A percentile compares a stretch with the other conserved stretches of the same genome.
These are phyloP conservation scores for Ocimum tenuiflorum DNA, from an alignment of 257 asterid species.

Conservation along the genomic window DNA sequence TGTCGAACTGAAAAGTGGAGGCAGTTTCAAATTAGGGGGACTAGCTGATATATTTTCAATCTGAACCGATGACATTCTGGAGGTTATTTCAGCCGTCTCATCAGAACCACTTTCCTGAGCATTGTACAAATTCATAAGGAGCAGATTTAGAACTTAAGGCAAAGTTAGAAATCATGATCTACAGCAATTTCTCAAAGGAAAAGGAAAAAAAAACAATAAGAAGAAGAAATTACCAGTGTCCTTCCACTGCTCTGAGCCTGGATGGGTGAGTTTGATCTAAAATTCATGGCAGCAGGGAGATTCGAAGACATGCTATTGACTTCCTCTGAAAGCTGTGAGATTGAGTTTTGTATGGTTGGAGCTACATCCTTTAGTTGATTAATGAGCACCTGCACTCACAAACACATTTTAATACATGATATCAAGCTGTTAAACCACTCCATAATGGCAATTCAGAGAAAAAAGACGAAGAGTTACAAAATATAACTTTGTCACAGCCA, in stretches of 20 bases:
- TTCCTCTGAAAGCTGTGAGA: conserved; percentile 80
- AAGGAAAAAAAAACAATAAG: neutral
- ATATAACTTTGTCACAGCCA: conserved; percentile 12
- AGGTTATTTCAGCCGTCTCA: conserved; percentile 63
- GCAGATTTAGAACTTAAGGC: conserved; percentile 19
- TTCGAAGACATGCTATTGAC: conserved; percentile 66
- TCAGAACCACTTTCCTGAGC: conserved; percentile 59
- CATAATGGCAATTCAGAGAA: neutral
- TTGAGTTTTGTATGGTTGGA: conserved; percentile 86
- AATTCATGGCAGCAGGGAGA: conserved; percentile 47
- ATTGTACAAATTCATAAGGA: conserved; percentile 18
- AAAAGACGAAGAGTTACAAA: neutral
- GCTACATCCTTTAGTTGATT: conserved; percentile 95
- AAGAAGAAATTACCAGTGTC: conserved; percentile 52
- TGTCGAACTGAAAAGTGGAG: conserved; percentile 83
- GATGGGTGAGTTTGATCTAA: conserved; percentile 62
- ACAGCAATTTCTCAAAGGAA: no score
- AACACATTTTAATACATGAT: neutral
- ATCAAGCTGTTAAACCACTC: no score
- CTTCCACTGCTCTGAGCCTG: conserved; percentile 76
- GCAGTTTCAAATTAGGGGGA: conserved; percentile 81
- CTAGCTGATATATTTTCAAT: conserved; percentile 71
- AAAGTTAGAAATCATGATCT: neutral
- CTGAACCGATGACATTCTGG: conserved; percentile 72
- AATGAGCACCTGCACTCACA: conserved; percentile 73